Base-by-base conservation (phyloP, 352 stramenopile genomes). In the Elongisporangium prolatum region DNA sequence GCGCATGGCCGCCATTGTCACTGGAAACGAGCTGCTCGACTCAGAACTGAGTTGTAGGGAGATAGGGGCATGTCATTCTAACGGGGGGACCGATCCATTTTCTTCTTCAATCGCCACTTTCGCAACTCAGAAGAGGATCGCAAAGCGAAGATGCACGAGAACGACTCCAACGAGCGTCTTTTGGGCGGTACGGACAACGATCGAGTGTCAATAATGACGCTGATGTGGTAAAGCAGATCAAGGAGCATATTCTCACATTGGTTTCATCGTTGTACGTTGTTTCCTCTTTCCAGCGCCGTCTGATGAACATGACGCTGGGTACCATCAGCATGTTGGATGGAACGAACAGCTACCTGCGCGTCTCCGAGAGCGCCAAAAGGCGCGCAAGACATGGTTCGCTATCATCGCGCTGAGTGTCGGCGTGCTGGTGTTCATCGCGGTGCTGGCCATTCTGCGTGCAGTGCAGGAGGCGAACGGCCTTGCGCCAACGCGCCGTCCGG, bases 401-500 rank as follows among this genome's bases (percentile, higher is more conserved):
- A 92, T 95, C 64, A 81, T 93, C 37, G 76, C 80, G 37, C 59
- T 93, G 22, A 88, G 75, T 5, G 72, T 72, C n/a, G 84, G 82
- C 48, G 88, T 93, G 50, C 68, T 95, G 24, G 68, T 88, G 13
- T 91, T 95, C 60, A 91, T 95, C 44, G 80, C 73, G 11, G 70
- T 91, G 37, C 65, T 95, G 37, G 84, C 86, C 34, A 93, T 95
- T 61, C 62, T 95, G 51, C 84, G 85, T 21, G 86, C 83, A 6
- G 84, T 93, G 38, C 77, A 92, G 57, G 78, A 95, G 52, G 84
- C 80, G 21, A 91, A 80, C 60, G 85, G 75, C 55, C 69, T 91
- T 16, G 65, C 77, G 5, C 86, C 86, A 13, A 89, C 81, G 17
- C 82, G 87, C 47, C 73, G 82, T 1, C 84, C 85, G 9, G 53